Conservation (phyloP, 192 early-diverging fungal species). For the Phycomyces nitens region DNA sequence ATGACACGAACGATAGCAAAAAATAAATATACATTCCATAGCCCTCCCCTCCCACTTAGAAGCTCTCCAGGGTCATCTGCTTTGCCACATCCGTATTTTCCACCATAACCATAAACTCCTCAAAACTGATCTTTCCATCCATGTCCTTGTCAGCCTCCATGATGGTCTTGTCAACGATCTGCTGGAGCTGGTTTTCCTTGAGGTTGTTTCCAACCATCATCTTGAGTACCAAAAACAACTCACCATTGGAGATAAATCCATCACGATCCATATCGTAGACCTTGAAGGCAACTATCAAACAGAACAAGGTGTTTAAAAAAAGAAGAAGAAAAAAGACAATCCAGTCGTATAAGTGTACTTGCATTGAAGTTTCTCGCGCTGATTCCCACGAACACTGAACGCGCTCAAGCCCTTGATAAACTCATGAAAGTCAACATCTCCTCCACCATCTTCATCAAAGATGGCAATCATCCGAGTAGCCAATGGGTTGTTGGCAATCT, state of each 20-base stretch:
- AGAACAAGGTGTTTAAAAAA: not conserved
- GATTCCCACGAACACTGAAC: conserved; percentile 92
- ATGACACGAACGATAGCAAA: not conserved
- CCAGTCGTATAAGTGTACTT: conserved; percentile 30
- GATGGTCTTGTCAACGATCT: conserved; percentile 99
- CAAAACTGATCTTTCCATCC: conserved; percentile 96
- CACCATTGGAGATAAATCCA: conserved; percentile 98
- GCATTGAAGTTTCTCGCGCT: conserved; percentile 94
- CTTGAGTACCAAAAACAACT: conserved; percentile 96
- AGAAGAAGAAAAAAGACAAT: conserved; percentile 11
- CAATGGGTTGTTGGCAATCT: conserved; percentile 96
- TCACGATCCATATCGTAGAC: conserved; percentile 99
- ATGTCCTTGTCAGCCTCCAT: conserved; percentile 94
- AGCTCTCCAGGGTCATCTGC: conserved; percentile 88
- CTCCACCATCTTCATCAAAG: conserved; percentile 96
- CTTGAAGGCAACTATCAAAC: conserved; percentile 84
- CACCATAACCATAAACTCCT: conserved; percentile 94
- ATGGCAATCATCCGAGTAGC: conserved; percentile 94
- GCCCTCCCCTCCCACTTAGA: conserved; percentile 29
- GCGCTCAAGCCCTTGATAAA: conserved; percentile 94
- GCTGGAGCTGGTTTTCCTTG: conserved; percentile 94
- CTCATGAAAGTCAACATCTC: conserved; percentile 99
- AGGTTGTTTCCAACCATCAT: conserved; percentile 99
- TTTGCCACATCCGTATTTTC: conserved; percentile 93
- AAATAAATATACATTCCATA: not conserved